Evolutionary conservation across 106 monocot genomes (phyloP).

Genomic region (Gastrodia elata): DNA sequence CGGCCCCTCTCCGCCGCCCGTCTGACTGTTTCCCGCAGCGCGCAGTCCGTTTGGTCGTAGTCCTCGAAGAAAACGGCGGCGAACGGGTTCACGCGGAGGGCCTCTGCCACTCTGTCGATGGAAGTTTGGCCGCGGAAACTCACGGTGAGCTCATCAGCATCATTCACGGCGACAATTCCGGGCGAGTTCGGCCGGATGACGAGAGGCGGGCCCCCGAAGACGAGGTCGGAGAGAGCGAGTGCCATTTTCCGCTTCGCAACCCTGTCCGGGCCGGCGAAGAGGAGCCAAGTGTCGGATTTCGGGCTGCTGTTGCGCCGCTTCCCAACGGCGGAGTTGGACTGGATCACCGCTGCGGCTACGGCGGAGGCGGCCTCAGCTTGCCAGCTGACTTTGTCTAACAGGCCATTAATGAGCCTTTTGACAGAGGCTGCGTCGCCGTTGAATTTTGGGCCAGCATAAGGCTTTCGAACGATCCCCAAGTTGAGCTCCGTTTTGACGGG

Average conservation of each 20-base stretch:
- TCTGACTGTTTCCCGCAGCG: conserved; percentile 36
- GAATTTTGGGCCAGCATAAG: neutral
- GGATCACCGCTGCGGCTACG: conserved; percentile 42
- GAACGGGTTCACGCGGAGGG: conserved; percentile 53
- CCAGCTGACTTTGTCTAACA: conserved; percentile 70
- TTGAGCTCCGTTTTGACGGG: conserved; percentile 50
- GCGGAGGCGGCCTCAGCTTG: conserved; percentile 76
- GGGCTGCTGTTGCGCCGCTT: conserved; percentile 18
- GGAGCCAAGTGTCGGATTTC: conserved; percentile 63
- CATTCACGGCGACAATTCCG: neutral
- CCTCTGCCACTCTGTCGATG: conserved; percentile 41
- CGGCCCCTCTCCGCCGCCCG: conserved; percentile 66
- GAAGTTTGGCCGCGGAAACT: conserved; percentile 38
- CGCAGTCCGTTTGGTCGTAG: conserved; percentile 38
- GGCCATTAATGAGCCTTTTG: conserved; percentile 60
- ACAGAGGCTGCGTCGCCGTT: conserved; percentile 45
- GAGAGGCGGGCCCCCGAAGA: conserved; percentile 37
- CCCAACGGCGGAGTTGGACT: conserved; percentile 44
- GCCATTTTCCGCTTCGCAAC: conserved; percentile 90
- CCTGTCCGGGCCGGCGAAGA: conserved; percentile 65
- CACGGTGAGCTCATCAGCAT: conserved; percentile 14
- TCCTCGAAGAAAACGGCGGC: conserved; percentile 61
- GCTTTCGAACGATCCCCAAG: conserved; percentile 22
- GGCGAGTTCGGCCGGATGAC: conserved; percentile 21
- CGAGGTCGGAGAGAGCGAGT: conserved; percentile 47